These are phyloP conservation scores for Solanum clarkiae DNA, from an alignment of 257 asterid genomes.

Conservation along the genomic window DNA sequence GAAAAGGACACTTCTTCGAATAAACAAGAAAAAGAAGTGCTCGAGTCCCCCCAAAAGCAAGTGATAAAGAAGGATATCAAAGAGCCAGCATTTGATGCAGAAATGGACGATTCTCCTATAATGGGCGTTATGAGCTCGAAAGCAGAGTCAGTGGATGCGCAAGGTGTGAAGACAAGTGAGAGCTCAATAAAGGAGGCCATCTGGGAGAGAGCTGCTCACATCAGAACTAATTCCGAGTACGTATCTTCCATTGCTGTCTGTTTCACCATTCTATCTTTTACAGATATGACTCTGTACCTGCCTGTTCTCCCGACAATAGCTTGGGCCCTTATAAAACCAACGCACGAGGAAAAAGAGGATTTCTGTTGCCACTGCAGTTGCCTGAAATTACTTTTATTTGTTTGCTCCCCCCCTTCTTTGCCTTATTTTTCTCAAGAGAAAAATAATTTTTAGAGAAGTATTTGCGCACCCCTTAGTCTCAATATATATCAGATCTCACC, in stretches of 20 bases:
- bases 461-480: background rate
- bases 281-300: background rate
- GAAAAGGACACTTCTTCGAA: conserved; percentile 9
- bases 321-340: background rate
- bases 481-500: background rate
- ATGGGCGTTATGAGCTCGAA: conserved; percentile 61
- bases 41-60: conserved; percentile 21
- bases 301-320: background rate
- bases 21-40: conserved; percentile 30
- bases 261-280: background rate
- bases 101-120: conserved; percentile 79
- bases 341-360: background rate
- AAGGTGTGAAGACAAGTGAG: conserved; percentile 34
- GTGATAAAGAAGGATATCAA: conserved; percentile 25
- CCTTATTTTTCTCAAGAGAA: background rate
- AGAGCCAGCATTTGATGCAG: conserved; percentile 21
- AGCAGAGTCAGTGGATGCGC: conserved; percentile 29
- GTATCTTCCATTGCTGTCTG: conserved; percentile 5
- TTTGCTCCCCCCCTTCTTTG: background rate
- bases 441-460: background rate
- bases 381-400: background rate
- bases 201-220: conserved; percentile 57
- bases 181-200: conserved; percentile 60
- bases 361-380: background rate
- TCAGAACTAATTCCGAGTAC: conserved; percentile 65